These are phyloP conservation scores for Nicotiana knightiana DNA, from an alignment of 257 asterid genomes.

Conservation along the genomic window DNA sequence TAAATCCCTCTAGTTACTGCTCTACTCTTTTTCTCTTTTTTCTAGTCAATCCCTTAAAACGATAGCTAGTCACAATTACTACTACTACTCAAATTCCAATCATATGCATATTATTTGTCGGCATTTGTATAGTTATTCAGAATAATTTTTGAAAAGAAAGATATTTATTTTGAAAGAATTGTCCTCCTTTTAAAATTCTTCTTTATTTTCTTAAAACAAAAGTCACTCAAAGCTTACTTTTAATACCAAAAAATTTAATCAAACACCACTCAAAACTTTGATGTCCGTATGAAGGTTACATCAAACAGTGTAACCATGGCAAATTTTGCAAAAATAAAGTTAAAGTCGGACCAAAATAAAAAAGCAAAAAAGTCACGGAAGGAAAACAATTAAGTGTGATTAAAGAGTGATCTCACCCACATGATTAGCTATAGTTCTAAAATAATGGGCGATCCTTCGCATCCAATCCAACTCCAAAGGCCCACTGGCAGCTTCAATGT, in stretches of 20 bases:
- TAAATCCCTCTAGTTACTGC: no score
- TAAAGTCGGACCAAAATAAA: no score
- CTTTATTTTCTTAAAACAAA: background rate
- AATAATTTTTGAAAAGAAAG: background rate
- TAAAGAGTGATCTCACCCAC: conserved; percentile 36
- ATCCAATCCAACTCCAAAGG: conserved; percentile 32
- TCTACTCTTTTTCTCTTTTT: no score
- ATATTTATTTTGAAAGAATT: no score
- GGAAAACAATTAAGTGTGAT: background rate
- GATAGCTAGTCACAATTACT: background rate
- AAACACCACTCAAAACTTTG: background rate
- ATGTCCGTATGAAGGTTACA: background rate
- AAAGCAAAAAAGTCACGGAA: no score
- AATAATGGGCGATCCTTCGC: conserved; percentile 18
- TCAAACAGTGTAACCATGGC: background rate
- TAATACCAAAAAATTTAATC: background rate
- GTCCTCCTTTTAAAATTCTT: no score
- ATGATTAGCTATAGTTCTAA: conserved; percentile 33
- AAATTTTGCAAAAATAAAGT: no score
- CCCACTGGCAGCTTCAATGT: conserved; percentile 59
- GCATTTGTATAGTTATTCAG: background rate
- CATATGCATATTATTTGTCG: background rate
- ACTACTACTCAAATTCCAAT: background rate
- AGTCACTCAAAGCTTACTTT: background rate
- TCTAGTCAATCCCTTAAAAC: no score